Percentiles rank a stretch among this genome's conserved stretches.
These are phyloP conservation scores for Monascus ruber DNA, from an alignment of 2,329 filamentous ascomycete genomes.

Conservation along the genomic window DNA sequence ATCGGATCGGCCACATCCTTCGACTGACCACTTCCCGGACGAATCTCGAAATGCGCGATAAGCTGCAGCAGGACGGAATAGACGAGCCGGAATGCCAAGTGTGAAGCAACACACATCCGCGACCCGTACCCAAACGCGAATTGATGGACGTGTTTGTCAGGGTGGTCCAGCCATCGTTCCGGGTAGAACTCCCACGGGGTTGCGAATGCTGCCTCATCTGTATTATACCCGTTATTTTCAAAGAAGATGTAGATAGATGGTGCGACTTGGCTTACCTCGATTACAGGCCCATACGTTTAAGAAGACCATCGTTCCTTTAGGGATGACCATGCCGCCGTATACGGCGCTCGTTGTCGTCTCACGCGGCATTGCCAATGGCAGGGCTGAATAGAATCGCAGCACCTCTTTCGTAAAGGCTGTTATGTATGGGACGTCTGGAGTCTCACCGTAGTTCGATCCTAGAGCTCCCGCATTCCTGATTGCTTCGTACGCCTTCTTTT, in stretches of 20 bases:
- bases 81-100: conserved; percentile 53
- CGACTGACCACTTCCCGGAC: no score
- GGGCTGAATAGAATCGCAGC: no score
- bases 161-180: conserved; percentile 52
- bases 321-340: conserved; percentile 48
- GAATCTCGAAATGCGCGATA: no score
- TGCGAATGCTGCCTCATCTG: conserved; percentile 45
- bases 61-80: conserved; percentile 57
- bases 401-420: no score
- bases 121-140: conserved; percentile 58
- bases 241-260: background rate
- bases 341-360: conserved; percentile 50
- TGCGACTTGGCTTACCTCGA: conserved; percentile 43
- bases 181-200: conserved; percentile 50
- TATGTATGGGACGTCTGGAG: no score
- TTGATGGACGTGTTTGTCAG: conserved; percentile 51
- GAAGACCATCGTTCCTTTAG: conserved; percentile 53
- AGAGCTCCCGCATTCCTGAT: no score
- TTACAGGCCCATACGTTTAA: conserved; percentile 60
- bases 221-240: no score
- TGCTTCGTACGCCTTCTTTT: no score
- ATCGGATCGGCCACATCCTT: no score
- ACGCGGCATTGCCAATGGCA: no score
- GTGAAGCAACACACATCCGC: conserved; percentile 54
- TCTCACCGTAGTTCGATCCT: no score